Base-by-base conservation (phyloP, 108 stramenopile genomes). In the Stephanodiscus minutulus region DNA sequence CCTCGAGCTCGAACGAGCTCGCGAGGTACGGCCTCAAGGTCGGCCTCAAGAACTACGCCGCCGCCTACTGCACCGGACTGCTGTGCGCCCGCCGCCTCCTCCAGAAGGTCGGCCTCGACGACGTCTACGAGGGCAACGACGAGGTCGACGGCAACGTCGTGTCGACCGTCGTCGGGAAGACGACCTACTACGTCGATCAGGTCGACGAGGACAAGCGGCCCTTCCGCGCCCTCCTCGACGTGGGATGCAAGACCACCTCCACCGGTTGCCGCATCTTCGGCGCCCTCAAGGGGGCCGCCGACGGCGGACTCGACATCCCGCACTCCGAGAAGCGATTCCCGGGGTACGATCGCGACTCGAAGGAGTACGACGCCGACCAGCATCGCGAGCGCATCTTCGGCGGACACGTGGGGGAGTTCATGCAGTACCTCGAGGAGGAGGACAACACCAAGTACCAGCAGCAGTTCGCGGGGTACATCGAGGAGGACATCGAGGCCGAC, bases 21-120 rank as follows among this genome's bases (percentile, higher is more conserved):
- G 83, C 82, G 59, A 88, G 97, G 28, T 98, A 98, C 79, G 99
- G 99, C 64, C 81, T 97, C 21, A 83, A 82, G 58, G 93, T 93
- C 56, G 99, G 99, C 77, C 86, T 98, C 35, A 99, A 99, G 95
- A 98, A 98, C 94, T 99, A 98, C 85, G 92, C 97, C 69, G 99
- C 99, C n/a, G 95, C 96, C 57, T 99, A 99, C 96, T 96, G 96
- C 87, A 99, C 99, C 22, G 99, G 99, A 48, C 91, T 99, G 44
- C 92, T 99, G 50, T 73, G 82, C 52, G 98, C 98, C 55, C 91
- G 98, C 73, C 94, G 99, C 72, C 82, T 98, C 29, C 89, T 99
- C 72, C 85, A 97, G 75, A 94, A 97, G 87, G 88, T 99, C 70
- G 98, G 97, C 33, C 79, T 99, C 31, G 97, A 97, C 63, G 97